These are phyloP conservation scores for Brasenia schreberi DNA, from an alignment of 164 flowering plant genomes.

Conservation along the genomic window DNA sequence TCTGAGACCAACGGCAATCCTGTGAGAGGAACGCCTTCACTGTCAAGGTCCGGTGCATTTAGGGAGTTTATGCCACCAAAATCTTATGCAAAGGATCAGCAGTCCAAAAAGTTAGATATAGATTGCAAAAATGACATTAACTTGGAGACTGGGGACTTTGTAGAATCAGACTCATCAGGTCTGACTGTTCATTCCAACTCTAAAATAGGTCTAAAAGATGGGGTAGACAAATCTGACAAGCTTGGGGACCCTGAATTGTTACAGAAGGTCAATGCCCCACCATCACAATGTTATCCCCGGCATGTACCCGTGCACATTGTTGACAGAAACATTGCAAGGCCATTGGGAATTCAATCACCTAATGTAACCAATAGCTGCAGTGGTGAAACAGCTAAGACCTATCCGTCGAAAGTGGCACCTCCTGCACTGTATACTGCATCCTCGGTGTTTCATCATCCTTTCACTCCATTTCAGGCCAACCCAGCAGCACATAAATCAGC, in stretches of 20 bases:
- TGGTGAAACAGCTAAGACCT: constrained; percentile 20
- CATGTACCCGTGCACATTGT: constrained; percentile 58
- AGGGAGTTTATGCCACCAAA: constrained; percentile 35
- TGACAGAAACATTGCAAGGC: constrained; percentile 31
- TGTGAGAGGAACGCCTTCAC: constrained; percentile 8
- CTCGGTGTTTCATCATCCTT: constrained; percentile 36
- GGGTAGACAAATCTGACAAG: constrained; percentile 10
- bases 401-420: constrained; percentile 19
- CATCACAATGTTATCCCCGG: constrained; percentile 42
- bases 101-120: neutral
- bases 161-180: neutral
- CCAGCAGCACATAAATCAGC: constrained; percentile 36
- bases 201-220: constrained; percentile 10
- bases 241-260: constrained; percentile 11
- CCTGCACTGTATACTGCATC: constrained; percentile 30
- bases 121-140: neutral
- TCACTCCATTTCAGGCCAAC: constrained; percentile 22
- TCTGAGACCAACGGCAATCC: constrained; percentile 20
- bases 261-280: constrained; percentile 23
- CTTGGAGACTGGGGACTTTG: neutral
- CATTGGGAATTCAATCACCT: constrained; percentile 17
- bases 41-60: constrained; percentile 18
- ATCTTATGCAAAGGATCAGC: constrained; percentile 8
- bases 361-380: constrained; percentile 25
- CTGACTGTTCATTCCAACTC: neutral